Conservation (phyloP, 179 eudicot genomes). For the Pouteria campechiana region DNA sequence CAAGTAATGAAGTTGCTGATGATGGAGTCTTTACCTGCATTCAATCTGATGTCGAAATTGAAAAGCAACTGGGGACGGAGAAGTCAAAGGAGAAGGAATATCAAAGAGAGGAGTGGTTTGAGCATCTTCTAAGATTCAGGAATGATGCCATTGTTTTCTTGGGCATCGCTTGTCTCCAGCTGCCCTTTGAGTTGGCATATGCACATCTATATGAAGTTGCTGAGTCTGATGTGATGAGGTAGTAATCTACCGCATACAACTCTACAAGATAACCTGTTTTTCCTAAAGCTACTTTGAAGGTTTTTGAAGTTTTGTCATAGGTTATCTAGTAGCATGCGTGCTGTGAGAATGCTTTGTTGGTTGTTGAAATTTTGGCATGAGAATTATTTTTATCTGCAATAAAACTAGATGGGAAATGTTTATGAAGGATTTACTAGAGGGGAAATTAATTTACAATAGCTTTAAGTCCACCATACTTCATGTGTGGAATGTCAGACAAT, state of each 20-base stretch:
- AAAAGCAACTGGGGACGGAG: slow-evolving; percentile 41
- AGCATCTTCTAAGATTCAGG: slow-evolving; percentile 66
- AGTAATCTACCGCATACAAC: slow-evolving; percentile 11
- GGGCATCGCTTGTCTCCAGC: slow-evolving; percentile 83
- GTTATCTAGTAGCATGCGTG: too few relatives aligned
- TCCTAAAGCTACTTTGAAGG: too few relatives aligned
- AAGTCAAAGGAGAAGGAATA: slow-evolving; percentile 44
- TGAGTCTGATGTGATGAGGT: slow-evolving; percentile 54
- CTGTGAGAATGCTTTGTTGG: too few relatives aligned
- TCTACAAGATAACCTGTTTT: background rate
- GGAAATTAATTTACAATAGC: too few relatives aligned
- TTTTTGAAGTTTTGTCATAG: too few relatives aligned
- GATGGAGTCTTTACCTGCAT: slow-evolving; percentile 35
- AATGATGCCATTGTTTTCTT: slow-evolving; percentile 64
- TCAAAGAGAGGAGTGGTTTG: slow-evolving; percentile 82
- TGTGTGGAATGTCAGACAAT: too few relatives aligned
- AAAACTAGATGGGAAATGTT: background rate
- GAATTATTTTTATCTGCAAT: background rate
- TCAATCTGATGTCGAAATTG: slow-evolving; percentile 29
- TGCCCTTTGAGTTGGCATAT: slow-evolving; percentile 89
- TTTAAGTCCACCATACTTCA: too few relatives aligned
- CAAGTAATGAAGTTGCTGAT: slow-evolving; percentile 43
- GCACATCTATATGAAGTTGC: slow-evolving; percentile 82
- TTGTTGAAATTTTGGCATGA: background rate
- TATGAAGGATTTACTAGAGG: too few relatives aligned